Base-by-base conservation (phyloP, 148 eudicot species). In the Dianthus caryophyllus region DNA sequence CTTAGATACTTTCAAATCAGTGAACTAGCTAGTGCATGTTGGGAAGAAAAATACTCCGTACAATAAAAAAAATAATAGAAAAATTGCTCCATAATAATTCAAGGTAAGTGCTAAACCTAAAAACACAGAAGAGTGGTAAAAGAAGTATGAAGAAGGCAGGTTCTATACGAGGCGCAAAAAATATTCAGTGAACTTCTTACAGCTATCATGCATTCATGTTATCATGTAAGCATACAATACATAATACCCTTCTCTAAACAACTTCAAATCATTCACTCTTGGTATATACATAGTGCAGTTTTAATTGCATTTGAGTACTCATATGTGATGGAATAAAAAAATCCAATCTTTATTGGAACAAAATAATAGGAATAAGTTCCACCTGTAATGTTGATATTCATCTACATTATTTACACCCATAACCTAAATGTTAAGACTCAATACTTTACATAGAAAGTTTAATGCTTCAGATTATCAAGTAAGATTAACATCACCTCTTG, bases 371-470 rank as follows among this genome's bases (percentile, higher is more conserved):
- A 31, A 17, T 7, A 58, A 58, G 62, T 18, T 58, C 39, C 41
- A 31, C 39, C 15, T 16, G 21, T 29, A 58, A 17, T 12, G 7
- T 58, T 58, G 62, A 31, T 39, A 59, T 49, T 49, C 53, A 49
- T 33, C 6, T 39, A 33, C 24, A 59, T 18, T 31, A 31, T 59
- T 44, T 33, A 43, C 4, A 36, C 22, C 64, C 46, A 33, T 36
- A n/a, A 59, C 46, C 64, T 31, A 31, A 33, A 59, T 36, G 22
- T 9, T 59, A 39, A 59, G 43, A 59, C 46, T n/a, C 64, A 31
- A 26, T 26, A 33, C 60, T 55, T 55, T 24, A 55, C 18, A 31
- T 18, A 59, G 24, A 36, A 31, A 59, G 9, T 33, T 59, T 59
- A 25, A 18, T 59, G 14, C 64, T 59, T 59, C 64, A 59, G 8